Evolutionary conservation across 2,329 filamentous ascomycete genomes (phyloP), one percentile per base, ranked within the genome.

Genomic region (Calonectria hawksworthii): DNA sequence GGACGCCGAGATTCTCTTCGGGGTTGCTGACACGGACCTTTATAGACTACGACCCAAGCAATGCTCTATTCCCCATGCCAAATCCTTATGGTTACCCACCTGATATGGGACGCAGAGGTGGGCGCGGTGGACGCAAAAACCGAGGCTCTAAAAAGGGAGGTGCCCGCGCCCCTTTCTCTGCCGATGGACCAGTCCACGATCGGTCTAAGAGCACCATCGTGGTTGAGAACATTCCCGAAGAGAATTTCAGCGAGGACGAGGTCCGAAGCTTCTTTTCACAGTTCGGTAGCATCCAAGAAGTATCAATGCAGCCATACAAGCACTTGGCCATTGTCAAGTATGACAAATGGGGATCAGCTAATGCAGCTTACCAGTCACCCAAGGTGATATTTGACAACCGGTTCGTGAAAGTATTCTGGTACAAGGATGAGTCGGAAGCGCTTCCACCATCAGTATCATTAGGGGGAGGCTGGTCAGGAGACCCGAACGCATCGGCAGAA

Each of bases 341-440:
- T 79, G 89, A 92, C 66, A 89, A 88, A 52, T 94, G 93, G 89
- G 88, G 89, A 9, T 86, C 91, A 18, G 95, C 95, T 18, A 91
- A 92, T 74, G 90, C 90, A 21, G 95, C 95, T 2, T 95, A 95
- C 82, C 89, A 90, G 61, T 96, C 93, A 11, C 94, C 95, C 0
- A 95, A 95, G 81, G 93, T 93, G 61, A 93, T 97, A 56, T 97
- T 96, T 81, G 94, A 96, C 80, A 97, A 96, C 79, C 89, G 95
- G 14, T 97, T 97, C 79, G 95, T 97, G 64, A 96, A 95, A 80
- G 93, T 96, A 0, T 96, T 93, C 80, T 96, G 94, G 94, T 90
- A 92, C 81, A 93, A 92, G 78, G 89, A 90, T 8, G 88, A 89
- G 32, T 84, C 85, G 21, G 86, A 88, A 23, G 66, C 61, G 5